Evolutionary conservation across 202 grass and related monocot species (phyloP).

Genomic region (Brachypodium distachyon): DNA sequence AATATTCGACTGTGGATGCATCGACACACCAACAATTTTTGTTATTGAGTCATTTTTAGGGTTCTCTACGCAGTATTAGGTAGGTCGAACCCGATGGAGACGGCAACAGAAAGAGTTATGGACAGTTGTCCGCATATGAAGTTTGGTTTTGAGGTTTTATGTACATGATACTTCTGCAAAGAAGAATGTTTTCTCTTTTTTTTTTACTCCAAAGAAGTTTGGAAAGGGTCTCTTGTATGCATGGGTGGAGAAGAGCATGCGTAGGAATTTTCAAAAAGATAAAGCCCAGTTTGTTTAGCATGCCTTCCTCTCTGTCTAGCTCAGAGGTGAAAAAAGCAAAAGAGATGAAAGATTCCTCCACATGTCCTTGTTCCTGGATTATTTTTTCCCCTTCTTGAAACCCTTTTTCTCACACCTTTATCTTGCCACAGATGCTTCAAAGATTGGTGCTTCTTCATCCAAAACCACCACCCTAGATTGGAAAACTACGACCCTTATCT

Average conservation of each 20-base stretch:
- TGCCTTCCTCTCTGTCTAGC: not conserved
- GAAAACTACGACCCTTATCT: not conserved
- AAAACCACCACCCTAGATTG: not conserved
- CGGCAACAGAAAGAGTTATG: no score
- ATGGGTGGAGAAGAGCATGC: constrained; percentile 11
- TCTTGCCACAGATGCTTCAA: constrained; percentile 19
- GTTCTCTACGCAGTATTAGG: no score
- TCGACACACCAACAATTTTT: no score
- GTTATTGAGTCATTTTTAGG: no score
- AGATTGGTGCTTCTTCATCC: not conserved
- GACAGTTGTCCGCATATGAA: not conserved
- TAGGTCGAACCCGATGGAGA: no score
- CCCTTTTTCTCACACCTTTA: constrained; percentile 24
- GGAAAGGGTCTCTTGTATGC: constrained; percentile 28
- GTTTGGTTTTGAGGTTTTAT: not conserved
- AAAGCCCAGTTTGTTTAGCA: constrained; percentile 26
- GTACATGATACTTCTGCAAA: not conserved
- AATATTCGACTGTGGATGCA: no score
- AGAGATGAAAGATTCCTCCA: constrained; percentile 39
- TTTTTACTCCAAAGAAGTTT: constrained; percentile 9
- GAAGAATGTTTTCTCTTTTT: not conserved
- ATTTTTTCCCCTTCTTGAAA: not conserved
- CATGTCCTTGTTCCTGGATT: constrained; percentile 6
- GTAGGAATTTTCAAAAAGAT: constrained; percentile 76
- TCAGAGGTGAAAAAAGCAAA: constrained; percentile 29